These are phyloP conservation scores for Aspergillus phoenicis DNA, from an alignment of 2,329 filamentous ascomycete genomes.

Conservation along the genomic window DNA sequence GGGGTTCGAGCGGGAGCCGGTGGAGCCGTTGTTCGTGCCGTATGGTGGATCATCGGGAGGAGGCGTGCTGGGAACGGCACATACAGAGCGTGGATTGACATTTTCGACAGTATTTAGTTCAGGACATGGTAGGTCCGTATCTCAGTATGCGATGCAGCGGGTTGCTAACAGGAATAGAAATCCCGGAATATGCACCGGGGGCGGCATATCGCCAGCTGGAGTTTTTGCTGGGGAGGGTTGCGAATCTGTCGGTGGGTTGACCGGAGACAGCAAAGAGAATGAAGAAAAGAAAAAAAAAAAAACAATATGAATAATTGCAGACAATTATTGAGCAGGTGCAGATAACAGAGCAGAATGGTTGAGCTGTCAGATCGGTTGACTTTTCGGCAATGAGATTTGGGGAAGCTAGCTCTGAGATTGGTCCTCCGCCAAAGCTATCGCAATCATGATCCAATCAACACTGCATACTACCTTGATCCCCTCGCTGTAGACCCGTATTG, in stretches of 20 bases:
- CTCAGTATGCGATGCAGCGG: no score
- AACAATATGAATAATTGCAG: not conserved
- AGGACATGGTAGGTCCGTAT: conserved; percentile 56
- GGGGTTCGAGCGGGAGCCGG: conserved; percentile 66
- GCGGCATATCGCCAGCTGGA: conserved; percentile 73
- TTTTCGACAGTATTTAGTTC: conserved; percentile 65
- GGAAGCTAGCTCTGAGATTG: no score
- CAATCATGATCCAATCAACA: no score
- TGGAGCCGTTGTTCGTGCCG: conserved; percentile 65
- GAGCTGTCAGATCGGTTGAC: not conserved
- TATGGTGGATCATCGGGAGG: conserved; percentile 50
- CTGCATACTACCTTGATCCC: no score
- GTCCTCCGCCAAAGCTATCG: no score
- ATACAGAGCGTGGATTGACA: conserved; percentile 76
- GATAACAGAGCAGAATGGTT: not conserved
- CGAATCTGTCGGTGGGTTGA: conserved; percentile 12
- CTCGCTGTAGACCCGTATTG: no score
- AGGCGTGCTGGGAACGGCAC: conserved; percentile 69
- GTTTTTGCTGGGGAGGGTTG: conserved; percentile 71
- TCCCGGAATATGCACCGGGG: conserved; percentile 68
- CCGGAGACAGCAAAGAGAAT: not conserved
- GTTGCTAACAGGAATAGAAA: conserved; percentile 21
- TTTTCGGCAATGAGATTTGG: not conserved
- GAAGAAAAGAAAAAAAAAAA: no score
- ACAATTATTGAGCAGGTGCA: not conserved